Percentiles rank a stretch among this genome's conserved stretches.
phyloP scores from a whole-genome alignment of 1,284 basidiomycete species.

The Naganishia cerealis region DNA sequence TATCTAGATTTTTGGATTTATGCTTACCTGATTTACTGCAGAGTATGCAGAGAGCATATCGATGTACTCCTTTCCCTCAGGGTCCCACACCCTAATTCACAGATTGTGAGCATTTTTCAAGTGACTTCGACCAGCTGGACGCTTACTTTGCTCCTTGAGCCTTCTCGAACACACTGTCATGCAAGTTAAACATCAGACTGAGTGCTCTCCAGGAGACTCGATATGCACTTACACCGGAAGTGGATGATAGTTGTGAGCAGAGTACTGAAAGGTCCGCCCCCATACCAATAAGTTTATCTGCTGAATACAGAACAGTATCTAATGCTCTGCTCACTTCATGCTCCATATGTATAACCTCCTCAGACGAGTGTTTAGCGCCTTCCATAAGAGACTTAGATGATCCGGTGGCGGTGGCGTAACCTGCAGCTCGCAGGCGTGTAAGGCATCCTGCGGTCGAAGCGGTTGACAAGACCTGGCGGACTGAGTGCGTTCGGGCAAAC shows the following conservation, averaged over 20 bases:
- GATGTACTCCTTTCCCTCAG: conserved; percentile 87
- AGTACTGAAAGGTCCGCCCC: conserved; percentile 42
- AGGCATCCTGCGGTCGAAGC: conserved; percentile 1
- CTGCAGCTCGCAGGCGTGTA: conserved; percentile 7
- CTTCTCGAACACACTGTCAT: conserved; percentile 72
- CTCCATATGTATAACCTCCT: conserved; percentile 77
- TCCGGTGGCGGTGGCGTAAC: conserved; percentile 17
- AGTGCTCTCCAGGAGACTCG: background rate
- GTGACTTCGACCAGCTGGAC: too few species aligned
- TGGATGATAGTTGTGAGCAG: conserved; percentile 80
- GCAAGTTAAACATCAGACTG: background rate
- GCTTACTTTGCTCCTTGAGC: conserved; percentile 83
- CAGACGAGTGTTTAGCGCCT: conserved; percentile 51
- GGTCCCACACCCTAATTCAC: conserved; percentile 80
- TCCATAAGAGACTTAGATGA: conserved; percentile 22
- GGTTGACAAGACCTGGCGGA: conserved; percentile 5
- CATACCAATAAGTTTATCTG: conserved; percentile 48
- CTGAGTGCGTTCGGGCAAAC: conserved; percentile 16
- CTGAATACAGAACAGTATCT: conserved; percentile 35
- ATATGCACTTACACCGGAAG: conserved; percentile 65
- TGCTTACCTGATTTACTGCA: conserved; percentile 58
- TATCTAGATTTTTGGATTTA: background rate
- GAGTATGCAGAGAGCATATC: conserved; percentile 97
- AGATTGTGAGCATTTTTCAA: background rate
- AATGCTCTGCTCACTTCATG: conserved; percentile 66